Conservation (phyloP, 2,329 filamentous ascomycete genomes). For the Cephalotrichum gorgonifer region DNA sequence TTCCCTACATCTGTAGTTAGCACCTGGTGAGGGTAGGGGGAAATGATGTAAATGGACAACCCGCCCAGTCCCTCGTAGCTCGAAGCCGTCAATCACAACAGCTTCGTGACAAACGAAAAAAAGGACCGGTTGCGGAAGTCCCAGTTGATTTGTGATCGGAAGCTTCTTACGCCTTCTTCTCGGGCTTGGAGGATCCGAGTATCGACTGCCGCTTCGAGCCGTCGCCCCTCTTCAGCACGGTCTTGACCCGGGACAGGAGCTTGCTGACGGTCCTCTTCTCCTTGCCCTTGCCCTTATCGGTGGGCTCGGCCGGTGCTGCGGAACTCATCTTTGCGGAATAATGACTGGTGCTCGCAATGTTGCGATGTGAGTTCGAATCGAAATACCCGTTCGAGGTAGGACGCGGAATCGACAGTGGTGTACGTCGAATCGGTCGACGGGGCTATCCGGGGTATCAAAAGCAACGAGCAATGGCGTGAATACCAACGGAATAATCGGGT, state of each 20-base stretch:
- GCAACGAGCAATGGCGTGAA: background rate
- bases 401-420: background rate
- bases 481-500: background rate
- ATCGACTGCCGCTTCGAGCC: slow-evolving; percentile 18
- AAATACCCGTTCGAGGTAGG: background rate
- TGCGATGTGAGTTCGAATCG: too few relatives aligned
- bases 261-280: slow-evolving; percentile 36
- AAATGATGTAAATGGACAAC: too few relatives aligned
- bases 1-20: background rate
- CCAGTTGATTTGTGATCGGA: background rate
- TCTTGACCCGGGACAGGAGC: slow-evolving; percentile 38
- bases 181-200: slow-evolving; percentile 12
- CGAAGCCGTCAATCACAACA: too few relatives aligned
- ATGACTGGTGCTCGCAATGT: too few relatives aligned
- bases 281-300: slow-evolving; percentile 15
- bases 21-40: too few relatives aligned
- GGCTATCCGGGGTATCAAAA: background rate
- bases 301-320: background rate
- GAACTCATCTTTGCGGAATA: slow-evolving; percentile 5
- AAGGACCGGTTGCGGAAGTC: too few relatives aligned
- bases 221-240: slow-evolving; percentile 35
- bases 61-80: background rate
- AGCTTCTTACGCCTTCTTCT: slow-evolving; percentile 16
- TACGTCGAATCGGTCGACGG: background rate
- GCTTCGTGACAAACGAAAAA: too few relatives aligned